Evolutionary conservation across 2,329 filamentous ascomycete species (phyloP).

Genomic region (Aspergillus melleus): DNA sequence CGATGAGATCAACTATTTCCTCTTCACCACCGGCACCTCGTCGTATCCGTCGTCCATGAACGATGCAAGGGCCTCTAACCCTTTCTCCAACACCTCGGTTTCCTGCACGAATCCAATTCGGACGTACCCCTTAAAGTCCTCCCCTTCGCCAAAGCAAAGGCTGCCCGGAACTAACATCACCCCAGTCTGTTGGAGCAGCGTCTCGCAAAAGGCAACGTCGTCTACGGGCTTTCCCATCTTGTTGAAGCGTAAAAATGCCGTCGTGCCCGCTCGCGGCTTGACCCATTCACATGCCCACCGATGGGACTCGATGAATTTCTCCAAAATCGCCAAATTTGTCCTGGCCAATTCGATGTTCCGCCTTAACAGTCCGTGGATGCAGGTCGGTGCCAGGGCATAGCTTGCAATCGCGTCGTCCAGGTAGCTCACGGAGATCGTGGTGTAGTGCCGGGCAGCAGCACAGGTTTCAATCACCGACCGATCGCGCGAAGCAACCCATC

Average conservation of each 20-base stretch:
- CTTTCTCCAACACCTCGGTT: conserved; percentile 65
- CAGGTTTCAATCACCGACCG: conserved; percentile 62
- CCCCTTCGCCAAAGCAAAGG: conserved; percentile 65
- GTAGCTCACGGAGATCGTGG: conserved; percentile 80
- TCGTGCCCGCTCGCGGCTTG: conserved; percentile 76
- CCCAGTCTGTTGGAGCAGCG: conserved; percentile 64
- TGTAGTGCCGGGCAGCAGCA: conserved; percentile 72
- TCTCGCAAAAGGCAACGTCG: conserved; percentile 67
- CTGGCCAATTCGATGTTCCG: conserved; percentile 68
- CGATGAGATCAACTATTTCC: conserved; percentile 58
- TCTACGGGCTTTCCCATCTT: conserved; percentile 62
- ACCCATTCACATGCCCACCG: conserved; percentile 67
- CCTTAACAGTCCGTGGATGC: conserved; percentile 63
- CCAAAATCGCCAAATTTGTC: conserved; percentile 66
- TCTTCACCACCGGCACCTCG: conserved; percentile 55
- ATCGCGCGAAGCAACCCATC: conserved; percentile 76
- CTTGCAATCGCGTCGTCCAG: conserved; percentile 77
- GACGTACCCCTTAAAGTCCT: conserved; percentile 71
- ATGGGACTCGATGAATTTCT: conserved; percentile 66
- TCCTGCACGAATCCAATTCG: conserved; percentile 73
- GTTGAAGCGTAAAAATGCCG: conserved; percentile 72
- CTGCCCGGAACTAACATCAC: conserved; percentile 73
- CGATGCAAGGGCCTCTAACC: conserved; percentile 54
- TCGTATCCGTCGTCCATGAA: conserved; percentile 58
- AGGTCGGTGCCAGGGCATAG: conserved; percentile 67